Evolutionary conservation across 352 stramenopile genomes (phyloP), one percentile per base, ranked within the genome.

Genomic region (Salisapilia sapeloensis): DNA sequence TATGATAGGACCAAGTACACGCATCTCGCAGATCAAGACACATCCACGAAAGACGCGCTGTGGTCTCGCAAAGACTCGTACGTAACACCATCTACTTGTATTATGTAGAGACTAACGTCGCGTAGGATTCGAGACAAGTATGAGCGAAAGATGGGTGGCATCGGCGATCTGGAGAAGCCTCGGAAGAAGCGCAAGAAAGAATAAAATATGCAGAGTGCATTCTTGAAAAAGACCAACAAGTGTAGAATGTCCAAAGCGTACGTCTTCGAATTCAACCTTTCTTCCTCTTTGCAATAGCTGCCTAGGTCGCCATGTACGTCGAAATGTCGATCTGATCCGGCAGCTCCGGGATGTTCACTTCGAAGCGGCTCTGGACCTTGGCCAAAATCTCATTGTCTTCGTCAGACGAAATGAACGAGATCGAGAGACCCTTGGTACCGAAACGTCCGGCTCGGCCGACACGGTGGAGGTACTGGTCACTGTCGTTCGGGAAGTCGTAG

Each of bases 361-460:
- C 95, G 59, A 99, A 99, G 53, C 95, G 90, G 29, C 75, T 94
- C 67, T 99, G 95, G 38, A 99, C 94, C 60, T 97, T 92, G 21
- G 92, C 80, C 13, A 99, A 79, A 66, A 98, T 96, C 46, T 97
- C 90, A 48, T 95, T 93, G 61, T 99, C 95, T 37, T 93, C 71
- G 36, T 95, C 80, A 33, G 85, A 98, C 27, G 93, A 97, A 49
- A 99, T 96, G 69, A 99, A 99, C 41, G 84, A 98, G 72, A 99
- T 99, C 34, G 94, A 96, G 46, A 99, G 80, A 62, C 96, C 96
- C 76, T 99, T 99, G 34, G 95, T 99, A 48, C 96, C 96, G 57
- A 99, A 99, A 63, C 96, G 89, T 53, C 96, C 96, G 14, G 96
- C 95, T 64, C 96, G 90, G 44, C 96, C 96, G 17, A 98, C 81